phyloP scores from a whole-genome alignment of 345 rosid genomes.

The Moricandia moricandioides region DNA sequence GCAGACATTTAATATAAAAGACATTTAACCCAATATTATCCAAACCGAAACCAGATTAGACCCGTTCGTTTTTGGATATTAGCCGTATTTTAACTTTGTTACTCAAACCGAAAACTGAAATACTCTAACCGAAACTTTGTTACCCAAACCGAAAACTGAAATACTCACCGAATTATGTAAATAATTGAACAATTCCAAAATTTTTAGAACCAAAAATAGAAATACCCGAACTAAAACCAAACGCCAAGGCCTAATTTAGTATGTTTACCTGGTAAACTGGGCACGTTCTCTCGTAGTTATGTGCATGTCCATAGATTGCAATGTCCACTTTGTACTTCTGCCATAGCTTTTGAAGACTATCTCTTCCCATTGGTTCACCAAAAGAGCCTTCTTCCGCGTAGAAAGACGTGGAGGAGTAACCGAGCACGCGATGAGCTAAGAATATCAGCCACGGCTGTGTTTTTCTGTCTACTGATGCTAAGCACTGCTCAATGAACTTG shows the following conservation, averaged over 20 bases:
- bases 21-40: too few relatives aligned
- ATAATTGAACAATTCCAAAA: too few relatives aligned
- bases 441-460: slow-evolving; percentile 76
- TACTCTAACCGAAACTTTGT: too few relatives aligned
- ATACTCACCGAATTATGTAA: too few relatives aligned
- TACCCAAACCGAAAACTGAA: too few relatives aligned
- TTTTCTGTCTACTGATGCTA: slow-evolving; percentile 65
- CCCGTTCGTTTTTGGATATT: too few relatives aligned
- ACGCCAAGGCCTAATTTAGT: not conserved
- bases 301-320: slow-evolving; percentile 68
- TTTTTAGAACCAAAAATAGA: too few relatives aligned
- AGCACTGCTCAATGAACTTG: slow-evolving; percentile 63
- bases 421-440: slow-evolving; percentile 67
- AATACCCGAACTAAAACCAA: too few relatives aligned
- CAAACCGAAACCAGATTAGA: too few relatives aligned
- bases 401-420: slow-evolving; percentile 52
- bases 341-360: slow-evolving; percentile 73
- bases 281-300: slow-evolving; percentile 74
- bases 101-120: too few relatives aligned
- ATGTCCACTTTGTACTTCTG: slow-evolving; percentile 78
- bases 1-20: too few relatives aligned
- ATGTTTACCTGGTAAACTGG: slow-evolving; percentile 60
- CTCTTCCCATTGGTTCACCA: slow-evolving; percentile 73
- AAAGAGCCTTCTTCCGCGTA: slow-evolving; percentile 60
- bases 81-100: too few relatives aligned